Evolutionary conservation across 2,329 filamentous ascomycete species (phyloP).

Genomic region (Colletotrichum eremochloae): DNA sequence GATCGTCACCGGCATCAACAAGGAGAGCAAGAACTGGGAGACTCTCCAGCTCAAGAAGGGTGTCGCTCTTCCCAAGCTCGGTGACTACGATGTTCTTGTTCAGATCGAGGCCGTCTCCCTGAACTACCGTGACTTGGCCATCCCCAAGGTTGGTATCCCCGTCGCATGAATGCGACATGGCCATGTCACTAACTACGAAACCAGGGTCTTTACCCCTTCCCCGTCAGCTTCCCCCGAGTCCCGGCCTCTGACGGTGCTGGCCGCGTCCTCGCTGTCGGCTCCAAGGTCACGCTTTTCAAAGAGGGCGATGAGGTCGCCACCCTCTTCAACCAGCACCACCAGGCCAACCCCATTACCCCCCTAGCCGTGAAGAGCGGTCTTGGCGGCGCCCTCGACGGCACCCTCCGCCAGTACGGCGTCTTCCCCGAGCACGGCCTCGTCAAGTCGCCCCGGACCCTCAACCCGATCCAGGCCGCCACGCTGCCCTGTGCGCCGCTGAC

Average conservation of each 20-base stretch:
- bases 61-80: constrained; percentile 68
- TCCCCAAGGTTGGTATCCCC: constrained; percentile 52
- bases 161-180: background rate
- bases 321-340: constrained; percentile 71
- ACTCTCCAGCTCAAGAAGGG: constrained; percentile 68
- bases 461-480: constrained; percentile 66
- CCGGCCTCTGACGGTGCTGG: constrained; percentile 68
- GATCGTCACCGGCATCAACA: constrained; percentile 56
- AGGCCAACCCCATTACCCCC: constrained; percentile 57
- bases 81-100: constrained; percentile 80
- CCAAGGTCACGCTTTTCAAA: constrained; percentile 62
- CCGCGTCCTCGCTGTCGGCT: constrained; percentile 64
- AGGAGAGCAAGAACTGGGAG: constrained; percentile 68
- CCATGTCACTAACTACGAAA: constrained; percentile 13
- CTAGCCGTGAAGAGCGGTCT: constrained; percentile 66
- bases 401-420: constrained; percentile 74
- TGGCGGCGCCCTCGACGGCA: constrained; percentile 77
- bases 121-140: constrained; percentile 68
- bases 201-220: constrained; percentile 62
- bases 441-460: constrained; percentile 68
- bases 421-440: constrained; percentile 79
- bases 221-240: constrained; percentile 58
- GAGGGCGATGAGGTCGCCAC: constrained; percentile 69
- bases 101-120: constrained; percentile 69
- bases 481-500: constrained; percentile 73